Percentiles rank a stretch among this genome's conserved stretches.
These are phyloP conservation scores for Aphanomyces stellatus DNA, from an alignment of 352 stramenopile genomes.

Conservation along the genomic window DNA sequence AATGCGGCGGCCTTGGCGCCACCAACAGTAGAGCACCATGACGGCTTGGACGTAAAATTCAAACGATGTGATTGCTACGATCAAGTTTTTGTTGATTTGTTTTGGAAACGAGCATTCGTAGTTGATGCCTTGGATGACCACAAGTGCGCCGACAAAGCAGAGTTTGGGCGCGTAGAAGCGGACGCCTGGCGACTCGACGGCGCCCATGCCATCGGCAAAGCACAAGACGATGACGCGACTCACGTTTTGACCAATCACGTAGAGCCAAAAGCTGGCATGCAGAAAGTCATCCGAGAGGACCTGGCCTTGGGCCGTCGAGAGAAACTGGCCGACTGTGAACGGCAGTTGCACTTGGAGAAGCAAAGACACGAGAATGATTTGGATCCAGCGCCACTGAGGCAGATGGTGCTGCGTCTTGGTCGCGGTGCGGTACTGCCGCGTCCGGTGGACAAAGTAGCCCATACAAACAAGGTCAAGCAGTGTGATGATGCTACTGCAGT, in stretches of 20 bases:
- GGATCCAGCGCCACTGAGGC: conserved; percentile 15
- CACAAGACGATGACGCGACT: background rate
- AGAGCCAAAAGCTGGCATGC: conserved; percentile 3
- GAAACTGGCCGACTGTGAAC: background rate
- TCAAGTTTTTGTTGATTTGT: background rate
- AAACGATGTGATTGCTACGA: background rate
- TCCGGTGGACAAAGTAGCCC: conserved; percentile 3
- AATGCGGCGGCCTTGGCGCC: background rate
- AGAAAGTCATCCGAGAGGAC: background rate
- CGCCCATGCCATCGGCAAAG: conserved; percentile 17
- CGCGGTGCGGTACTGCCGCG: background rate
- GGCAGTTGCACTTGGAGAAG: background rate
- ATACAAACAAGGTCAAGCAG: background rate
- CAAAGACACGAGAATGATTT: background rate
- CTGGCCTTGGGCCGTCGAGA: background rate
- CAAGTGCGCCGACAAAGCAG: background rate
- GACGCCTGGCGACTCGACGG: background rate
- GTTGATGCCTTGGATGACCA: background rate
- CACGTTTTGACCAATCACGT: conserved; percentile 6
- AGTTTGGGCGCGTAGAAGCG: conserved; percentile 8
- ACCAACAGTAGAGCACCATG: conserved; percentile 10
- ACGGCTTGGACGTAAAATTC: background rate
- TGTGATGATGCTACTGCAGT: background rate
- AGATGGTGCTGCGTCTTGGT: background rate
- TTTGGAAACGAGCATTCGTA: background rate